Evolutionary conservation across 2,329 filamentous ascomycete genomes (phyloP), one percentile per base, ranked within the genome.

Genomic region (Apiospora pterosperma): DNA sequence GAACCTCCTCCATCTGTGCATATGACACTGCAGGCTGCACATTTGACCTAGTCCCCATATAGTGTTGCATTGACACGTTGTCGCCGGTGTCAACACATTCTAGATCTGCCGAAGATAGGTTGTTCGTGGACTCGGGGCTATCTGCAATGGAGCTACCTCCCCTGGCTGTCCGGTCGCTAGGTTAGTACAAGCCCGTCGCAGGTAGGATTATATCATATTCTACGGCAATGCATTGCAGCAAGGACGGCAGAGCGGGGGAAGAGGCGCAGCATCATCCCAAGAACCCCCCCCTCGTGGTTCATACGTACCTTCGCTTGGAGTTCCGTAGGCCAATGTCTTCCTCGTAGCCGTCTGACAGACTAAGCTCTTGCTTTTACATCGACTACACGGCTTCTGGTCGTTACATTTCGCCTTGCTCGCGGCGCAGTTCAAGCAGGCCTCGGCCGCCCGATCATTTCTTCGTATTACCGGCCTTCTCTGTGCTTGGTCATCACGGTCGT

Each of bases 361-460:
- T 21, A 73, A 52, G 41, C 67, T 69, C 64, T 74, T 74, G 62
- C 48, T 65, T 8, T 64, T 64, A 64, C 72, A 74, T 14, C 72
- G 68, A 31, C 69, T 67, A 62, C 72, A 73, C 10, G 71, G 72
- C 65, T 73, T 73, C 67, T 72, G 69, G 62, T 72, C 71, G 58
- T 73, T 72, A 62, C 71, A 75, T 61, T 73, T 73, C 2, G 73
- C 69, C 52, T 74, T 75, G 52, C 72, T 69, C n/a, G 70, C 60
- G 28, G 71, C 71, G 59, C 72, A 74, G 41, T 69, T 69, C 21
- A 68, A 36, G 41, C 72, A 74, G 5, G 72, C 72, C 63, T 72
- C 69, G 52, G 69, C 69, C 19, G 72, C 72, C 21, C 73, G 69
- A 42, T 75, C 72, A 59, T 67, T 71, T n/a, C 69, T 65, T 36